Base-by-base conservation (phyloP, 202 grass and related monocot species). In the Eragrostis tef region DNA sequence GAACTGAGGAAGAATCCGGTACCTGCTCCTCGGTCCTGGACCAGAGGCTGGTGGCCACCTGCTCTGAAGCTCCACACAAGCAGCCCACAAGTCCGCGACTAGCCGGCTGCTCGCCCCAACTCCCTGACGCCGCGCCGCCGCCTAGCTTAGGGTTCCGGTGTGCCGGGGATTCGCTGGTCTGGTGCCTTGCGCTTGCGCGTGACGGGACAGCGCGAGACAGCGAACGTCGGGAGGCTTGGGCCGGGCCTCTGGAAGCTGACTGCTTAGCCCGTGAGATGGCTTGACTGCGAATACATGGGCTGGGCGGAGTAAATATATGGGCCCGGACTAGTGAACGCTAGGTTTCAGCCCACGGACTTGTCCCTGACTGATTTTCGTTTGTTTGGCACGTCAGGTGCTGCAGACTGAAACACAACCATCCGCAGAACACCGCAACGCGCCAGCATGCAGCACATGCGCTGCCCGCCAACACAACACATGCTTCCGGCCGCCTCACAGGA, bases 401-500 rank as follows among this genome's bases (percentile, higher is more conserved):
- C 56, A 24, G 56, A 25, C 21, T 59, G 56, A 10, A 59, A 12
- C 19, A 17, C 16, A 19, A 54, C 17, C 17, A 54, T 54, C 51
- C 51, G 34, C 34, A 39, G 1, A 2, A 5, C 34, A 39, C 34
- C 34, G 34, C 34, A 54, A 54, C 3, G 52, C 19, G 19, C 19
- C 52, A 56, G 20, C 8, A 31, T 5, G 24, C 64, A 64, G 46
- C 77, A 80, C 84, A 41, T 68, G 78, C 51, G 22, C 22, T 57
- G 19, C 11, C 43, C 29, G 11, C 34, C 46, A 67, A 10, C 31
- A 43, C 71, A 49, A 49, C 47, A 53, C 54, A 57, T 53, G 44
- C 62, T 9, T 22, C 74, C 9, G 36, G 43, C 64, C 64, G 64
- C 36, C 50, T 51, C 19, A 76, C 89, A 78, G 51, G 89, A 86